phyloP scores from a whole-genome alignment of 345 rosid genomes.

The Arabis alpina region DNA sequence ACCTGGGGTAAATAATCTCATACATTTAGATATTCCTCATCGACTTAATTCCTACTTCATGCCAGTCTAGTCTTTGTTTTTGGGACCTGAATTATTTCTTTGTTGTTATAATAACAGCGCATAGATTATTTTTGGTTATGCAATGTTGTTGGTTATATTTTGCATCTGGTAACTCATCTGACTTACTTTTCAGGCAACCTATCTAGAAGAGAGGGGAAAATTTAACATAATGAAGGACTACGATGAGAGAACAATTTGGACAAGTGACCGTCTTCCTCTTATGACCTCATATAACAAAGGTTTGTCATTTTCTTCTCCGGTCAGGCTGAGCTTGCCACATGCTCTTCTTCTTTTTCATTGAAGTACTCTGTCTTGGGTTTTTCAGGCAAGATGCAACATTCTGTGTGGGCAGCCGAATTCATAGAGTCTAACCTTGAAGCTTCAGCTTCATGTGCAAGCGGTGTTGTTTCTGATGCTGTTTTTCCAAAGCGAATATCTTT shows the following conservation, averaged over 20 bases:
- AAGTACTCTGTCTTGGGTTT: slow-evolving; percentile 29
- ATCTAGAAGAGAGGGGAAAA: slow-evolving; percentile 90
- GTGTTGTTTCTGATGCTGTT: slow-evolving; percentile 55
- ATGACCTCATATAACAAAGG: slow-evolving; percentile 93
- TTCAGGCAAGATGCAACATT: slow-evolving; percentile 94
- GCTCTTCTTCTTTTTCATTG: slow-evolving; percentile 3
- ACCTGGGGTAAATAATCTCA: slow-evolving; percentile 60
- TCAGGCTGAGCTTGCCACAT: slow-evolving; percentile 20
- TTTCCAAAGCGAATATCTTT: slow-evolving; percentile 65
- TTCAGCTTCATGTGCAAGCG: slow-evolving; percentile 44
- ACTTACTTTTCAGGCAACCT: slow-evolving; percentile 58
- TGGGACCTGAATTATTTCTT: slow-evolving; percentile 10
- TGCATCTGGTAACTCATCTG: slow-evolving; percentile 17
- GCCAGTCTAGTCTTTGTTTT: slow-evolving; percentile 19
- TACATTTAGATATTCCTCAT: slow-evolving; percentile 22
- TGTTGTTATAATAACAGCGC: slow-evolving; percentile 1
- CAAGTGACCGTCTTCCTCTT: slow-evolving; percentile 75
- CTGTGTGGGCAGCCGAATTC: slow-evolving; percentile 84
- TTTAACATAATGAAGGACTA: slow-evolving; percentile 72
- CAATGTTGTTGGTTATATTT: slow-evolving; percentile 23
- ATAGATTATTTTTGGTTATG: background rate
- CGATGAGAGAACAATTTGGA: slow-evolving; percentile 96
- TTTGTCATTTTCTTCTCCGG: slow-evolving; percentile 38
- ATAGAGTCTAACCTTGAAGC: slow-evolving; percentile 61
- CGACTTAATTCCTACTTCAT: slow-evolving; percentile 28